phyloP scores from a whole-genome alignment of 164 flowering plant species.

The Cinnamomum micranthum region DNA sequence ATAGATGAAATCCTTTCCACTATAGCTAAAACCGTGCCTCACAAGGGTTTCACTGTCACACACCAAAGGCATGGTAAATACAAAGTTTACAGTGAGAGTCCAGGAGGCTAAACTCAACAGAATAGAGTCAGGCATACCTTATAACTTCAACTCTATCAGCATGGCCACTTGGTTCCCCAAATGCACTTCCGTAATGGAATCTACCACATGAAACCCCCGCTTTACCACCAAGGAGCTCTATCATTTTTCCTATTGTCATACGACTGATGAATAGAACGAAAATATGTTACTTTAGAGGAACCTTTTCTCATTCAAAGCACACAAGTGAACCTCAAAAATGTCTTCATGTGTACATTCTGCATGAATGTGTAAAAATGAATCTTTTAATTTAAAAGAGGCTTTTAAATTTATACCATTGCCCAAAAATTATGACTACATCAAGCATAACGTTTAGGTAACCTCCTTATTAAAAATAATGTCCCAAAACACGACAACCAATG shows the following conservation, averaged over 20 bases:
- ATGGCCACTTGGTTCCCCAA: conserved; percentile 98
- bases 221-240: conserved; percentile 96
- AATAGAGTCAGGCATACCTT: conserved; percentile 44
- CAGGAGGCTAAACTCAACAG: neutral
- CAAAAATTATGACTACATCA: no score
- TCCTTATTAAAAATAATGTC: neutral
- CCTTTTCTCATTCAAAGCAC: neutral
- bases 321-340: neutral
- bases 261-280: conserved; percentile 48
- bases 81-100: neutral
- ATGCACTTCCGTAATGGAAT: conserved; percentile 98
- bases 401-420: no score
- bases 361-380: no score
- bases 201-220: conserved; percentile 96
- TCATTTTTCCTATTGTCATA: conserved; percentile 99
- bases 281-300: neutral
- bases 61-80: conserved; percentile 4
- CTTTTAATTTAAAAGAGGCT: no score
- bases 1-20: conserved; percentile 85
- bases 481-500: neutral
- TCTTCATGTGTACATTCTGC: no score
- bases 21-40: conserved; percentile 86
- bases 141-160: conserved; percentile 90
- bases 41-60: conserved; percentile 78
- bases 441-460: neutral